Evolutionary conservation across 176 grass and related monocot species (phyloP).

Genomic region (Chrysopogon serrulatus): DNA sequence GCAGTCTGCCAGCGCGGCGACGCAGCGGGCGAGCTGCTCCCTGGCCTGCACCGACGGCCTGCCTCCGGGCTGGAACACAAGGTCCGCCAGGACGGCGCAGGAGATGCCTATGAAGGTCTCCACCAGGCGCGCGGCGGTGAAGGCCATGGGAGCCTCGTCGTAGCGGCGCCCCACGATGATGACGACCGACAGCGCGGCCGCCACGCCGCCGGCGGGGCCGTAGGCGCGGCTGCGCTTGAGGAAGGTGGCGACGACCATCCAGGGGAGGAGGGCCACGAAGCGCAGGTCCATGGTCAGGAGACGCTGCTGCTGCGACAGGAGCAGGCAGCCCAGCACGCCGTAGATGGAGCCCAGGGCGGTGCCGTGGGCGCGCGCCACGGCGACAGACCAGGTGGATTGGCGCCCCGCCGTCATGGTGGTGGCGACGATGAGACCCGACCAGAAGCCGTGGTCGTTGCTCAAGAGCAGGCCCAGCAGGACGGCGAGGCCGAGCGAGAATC

Average conservation of each 20-base stretch:
- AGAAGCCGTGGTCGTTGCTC: constrained; percentile 72
- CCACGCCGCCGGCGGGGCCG: constrained; percentile 40
- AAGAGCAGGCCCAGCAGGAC: constrained; percentile 71
- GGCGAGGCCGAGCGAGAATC: constrained; percentile 54
- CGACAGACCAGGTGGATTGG: constrained; percentile 58
- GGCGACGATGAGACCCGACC: constrained; percentile 76
- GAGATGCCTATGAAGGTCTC: constrained; percentile 80
- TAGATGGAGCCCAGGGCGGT: constrained; percentile 66
- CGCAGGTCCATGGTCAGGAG: constrained; percentile 65
- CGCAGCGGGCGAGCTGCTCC: constrained; percentile 38
- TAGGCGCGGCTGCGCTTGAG: constrained; percentile 62
- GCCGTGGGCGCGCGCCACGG: constrained; percentile 57
- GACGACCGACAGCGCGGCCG: constrained; percentile 47
- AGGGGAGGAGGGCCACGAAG: constrained; percentile 67
- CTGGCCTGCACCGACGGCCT: constrained; percentile 56
- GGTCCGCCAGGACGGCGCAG: constrained; percentile 42
- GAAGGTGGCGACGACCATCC: constrained; percentile 61
- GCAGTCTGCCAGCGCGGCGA: constrained; percentile 30
- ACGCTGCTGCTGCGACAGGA: constrained; percentile 44
- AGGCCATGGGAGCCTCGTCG: constrained; percentile 55
- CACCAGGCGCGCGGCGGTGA: constrained; percentile 48
- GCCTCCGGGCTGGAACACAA: constrained; percentile 54
- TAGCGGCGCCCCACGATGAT: constrained; percentile 66
- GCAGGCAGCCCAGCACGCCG: constrained; percentile 47
- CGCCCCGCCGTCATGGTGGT: constrained; percentile 55